Evolutionary conservation across 176 grass and related monocot genomes (phyloP), one percentile per base, ranked within the genome.

Genomic region (Tillandsia leiboldiana): DNA sequence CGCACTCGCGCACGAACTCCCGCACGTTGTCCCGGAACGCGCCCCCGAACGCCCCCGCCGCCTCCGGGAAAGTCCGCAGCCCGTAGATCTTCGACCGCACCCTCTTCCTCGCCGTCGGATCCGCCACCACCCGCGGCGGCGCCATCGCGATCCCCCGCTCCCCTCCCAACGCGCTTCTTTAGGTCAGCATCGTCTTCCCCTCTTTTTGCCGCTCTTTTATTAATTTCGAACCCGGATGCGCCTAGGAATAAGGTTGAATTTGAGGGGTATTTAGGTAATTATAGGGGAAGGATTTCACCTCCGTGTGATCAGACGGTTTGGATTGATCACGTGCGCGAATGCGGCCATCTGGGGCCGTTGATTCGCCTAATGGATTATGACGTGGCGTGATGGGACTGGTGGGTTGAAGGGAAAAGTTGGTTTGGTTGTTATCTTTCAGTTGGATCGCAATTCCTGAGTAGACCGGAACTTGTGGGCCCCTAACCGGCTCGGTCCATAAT

Each of bases 1-100:
- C 70, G 79, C 89, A 91, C 69, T 80, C 84, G 62, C 26, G 61
- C 15, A 91, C 63, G 14, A 91, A 83, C 18, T 58, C 77, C 76
- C 73, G 82, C 20, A 87, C 81, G 69, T 87, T 91, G 70, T 87
- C 84, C 82, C 88, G 75, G 78, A 91, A 91, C 65, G 88, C 76
- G 33, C 82, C 82, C 68, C 71, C 49, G 52, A 91, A 83, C 24
- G 58, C 69, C 9, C 22, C 82, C 28, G 81, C 75, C 48, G 29
- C 51, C 53, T 82, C 88, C 4, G 83, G 81, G 81, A 91, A 91
- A 48, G 83, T 83, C 58, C 81, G 76, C 51, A 91, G 69, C 69
- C 81, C 84, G 82, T 91, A 91, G 51, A 82, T 77, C 27, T 48
- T 83, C 20, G 53, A 33, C 28, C 53, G 20, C 59, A 70, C 50